Conservation (phyloP, 2,329 filamentous ascomycete species). For the Fusarium sp. region DNA sequence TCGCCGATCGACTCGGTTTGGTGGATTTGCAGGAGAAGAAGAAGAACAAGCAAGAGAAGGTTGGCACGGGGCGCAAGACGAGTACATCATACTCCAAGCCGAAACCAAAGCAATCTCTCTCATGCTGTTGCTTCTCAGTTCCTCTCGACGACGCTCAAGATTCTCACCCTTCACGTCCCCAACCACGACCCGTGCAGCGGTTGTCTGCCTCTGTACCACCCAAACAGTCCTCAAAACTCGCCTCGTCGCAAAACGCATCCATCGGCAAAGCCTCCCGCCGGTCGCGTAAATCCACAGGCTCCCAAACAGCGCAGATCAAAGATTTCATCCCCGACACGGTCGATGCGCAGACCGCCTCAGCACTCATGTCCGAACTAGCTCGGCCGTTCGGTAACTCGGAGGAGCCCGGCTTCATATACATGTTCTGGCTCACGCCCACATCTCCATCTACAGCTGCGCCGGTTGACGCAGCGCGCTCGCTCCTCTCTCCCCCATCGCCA, state of each 20-base stretch:
- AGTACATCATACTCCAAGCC: constrained; percentile 34
- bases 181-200: constrained; percentile 62
- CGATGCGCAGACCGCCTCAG: constrained; percentile 76
- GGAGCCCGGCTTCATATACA: constrained; percentile 95
- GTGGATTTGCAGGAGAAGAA: constrained; percentile 70
- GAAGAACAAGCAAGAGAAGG: constrained; percentile 28
- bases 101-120: constrained; percentile 50
- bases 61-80: constrained; percentile 43
- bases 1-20: constrained; percentile 83
- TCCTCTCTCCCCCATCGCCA: constrained; percentile 66
- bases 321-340: constrained; percentile 76
- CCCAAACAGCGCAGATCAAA: constrained; percentile 52
- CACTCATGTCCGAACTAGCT: constrained; percentile 80
- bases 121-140: constrained; percentile 67
- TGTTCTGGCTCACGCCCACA: constrained; percentile 91
- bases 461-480: constrained; percentile 69
- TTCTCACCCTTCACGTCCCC: constrained; percentile 58
- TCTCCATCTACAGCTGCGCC: constrained; percentile 64
- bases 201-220: constrained; percentile 42
- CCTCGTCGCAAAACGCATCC: constrained; percentile 42
- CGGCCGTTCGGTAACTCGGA: constrained; percentile 76
- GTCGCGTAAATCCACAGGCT: constrained; percentile 51
- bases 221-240: constrained; percentile 35
- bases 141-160: constrained; percentile 61
- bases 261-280: constrained; percentile 50